Conservation (phyloP, 2,329 filamentous ascomycete species). For the Rutstroemia sp. region DNA sequence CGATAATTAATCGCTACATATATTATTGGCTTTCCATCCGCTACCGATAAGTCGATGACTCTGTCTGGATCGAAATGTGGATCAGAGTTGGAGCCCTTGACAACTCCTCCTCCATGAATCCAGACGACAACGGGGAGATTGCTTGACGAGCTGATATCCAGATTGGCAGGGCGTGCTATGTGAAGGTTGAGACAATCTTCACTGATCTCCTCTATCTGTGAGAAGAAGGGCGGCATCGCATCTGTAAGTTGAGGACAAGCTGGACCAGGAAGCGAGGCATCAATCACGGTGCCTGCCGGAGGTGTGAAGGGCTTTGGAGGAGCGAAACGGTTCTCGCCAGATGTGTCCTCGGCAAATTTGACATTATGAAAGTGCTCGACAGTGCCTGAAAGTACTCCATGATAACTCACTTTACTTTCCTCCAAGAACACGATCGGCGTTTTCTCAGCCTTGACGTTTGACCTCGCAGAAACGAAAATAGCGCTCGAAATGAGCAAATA, state of each 20-base stretch:
- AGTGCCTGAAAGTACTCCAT: no score
- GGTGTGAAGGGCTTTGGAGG: slow-evolving; percentile 2
- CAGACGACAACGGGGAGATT: slow-evolving; percentile 8
- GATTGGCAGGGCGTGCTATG: neutral
- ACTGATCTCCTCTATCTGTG: neutral
- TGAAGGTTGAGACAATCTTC: slow-evolving; percentile 6
- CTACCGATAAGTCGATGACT: neutral
- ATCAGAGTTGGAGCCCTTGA: slow-evolving; percentile 1
- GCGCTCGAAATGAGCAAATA: no score
- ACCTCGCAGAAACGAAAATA: no score
- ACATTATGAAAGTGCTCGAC: slow-evolving; percentile 6
- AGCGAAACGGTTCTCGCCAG: neutral
- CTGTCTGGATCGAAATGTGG: neutral
- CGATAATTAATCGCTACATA: slow-evolving; percentile 6
- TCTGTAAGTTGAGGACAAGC: slow-evolving; percentile 6
- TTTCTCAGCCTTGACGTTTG: no score
- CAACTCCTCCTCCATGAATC: slow-evolving; percentile 1
- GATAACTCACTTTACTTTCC: no score
- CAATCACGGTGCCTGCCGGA: neutral
- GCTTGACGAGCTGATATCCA: neutral
- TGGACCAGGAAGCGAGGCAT: neutral
- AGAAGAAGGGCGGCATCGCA: slow-evolving; percentile 7
- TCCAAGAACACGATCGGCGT: no score
- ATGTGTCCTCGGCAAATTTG: slow-evolving; percentile 6
- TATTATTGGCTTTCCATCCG: slow-evolving; percentile 2